Conservation (phyloP, 306 rosid species). For the Fragaria nilgerrensis region DNA sequence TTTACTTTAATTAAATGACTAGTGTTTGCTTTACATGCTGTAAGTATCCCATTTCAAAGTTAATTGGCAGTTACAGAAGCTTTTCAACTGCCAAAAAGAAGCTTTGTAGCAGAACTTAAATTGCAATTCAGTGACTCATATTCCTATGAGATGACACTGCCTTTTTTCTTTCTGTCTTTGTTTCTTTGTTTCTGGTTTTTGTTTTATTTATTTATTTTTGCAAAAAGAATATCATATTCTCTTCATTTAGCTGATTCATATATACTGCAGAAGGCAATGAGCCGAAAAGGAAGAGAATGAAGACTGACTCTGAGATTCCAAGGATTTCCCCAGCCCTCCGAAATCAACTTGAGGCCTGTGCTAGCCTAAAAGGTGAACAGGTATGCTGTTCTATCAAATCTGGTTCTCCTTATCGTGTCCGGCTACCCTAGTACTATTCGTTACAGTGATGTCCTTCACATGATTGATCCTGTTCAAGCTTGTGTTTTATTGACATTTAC, state of each 20-base stretch:
- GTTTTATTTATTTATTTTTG: background rate
- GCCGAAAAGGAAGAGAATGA: slow-evolving; percentile 80
- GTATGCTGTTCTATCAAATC: slow-evolving; percentile 32
- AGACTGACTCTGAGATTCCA: slow-evolving; percentile 74
- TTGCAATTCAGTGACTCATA: background rate
- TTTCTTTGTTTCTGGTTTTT: background rate
- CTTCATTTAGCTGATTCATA: slow-evolving; percentile 33
- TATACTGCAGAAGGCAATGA: slow-evolving; percentile 79
- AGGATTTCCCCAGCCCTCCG: slow-evolving; percentile 61
- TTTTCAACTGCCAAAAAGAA: background rate
- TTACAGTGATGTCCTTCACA: background rate
- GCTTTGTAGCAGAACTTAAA: background rate
- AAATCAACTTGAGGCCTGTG: slow-evolving; percentile 66
- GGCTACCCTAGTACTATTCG: background rate
- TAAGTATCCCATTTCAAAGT: background rate
- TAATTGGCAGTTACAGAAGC: background rate
- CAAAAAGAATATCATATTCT: background rate
- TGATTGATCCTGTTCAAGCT: slow-evolving; percentile 5
- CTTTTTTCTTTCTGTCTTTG: background rate
- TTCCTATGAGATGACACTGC: slow-evolving; percentile 17
- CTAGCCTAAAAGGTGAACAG: slow-evolving; percentile 91
- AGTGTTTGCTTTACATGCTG: background rate
- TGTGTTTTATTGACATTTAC: slow-evolving; percentile 23
- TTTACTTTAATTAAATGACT: background rate
- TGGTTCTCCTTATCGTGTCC: background rate